Conservation (phyloP, 2,329 filamentous ascomycete genomes). For the Clonostachys solani region DNA sequence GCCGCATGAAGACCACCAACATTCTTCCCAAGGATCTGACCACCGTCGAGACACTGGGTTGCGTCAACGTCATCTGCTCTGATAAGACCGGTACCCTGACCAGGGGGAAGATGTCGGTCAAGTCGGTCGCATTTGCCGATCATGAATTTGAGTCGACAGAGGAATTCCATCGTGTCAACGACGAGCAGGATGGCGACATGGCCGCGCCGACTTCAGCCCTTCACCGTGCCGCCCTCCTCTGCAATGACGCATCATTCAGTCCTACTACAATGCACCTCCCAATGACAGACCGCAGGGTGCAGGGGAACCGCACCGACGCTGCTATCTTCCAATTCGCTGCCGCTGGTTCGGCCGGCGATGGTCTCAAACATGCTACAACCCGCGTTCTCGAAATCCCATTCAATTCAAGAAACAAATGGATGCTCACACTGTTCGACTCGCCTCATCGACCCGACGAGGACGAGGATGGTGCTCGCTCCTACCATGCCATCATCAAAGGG, state of each 20-base stretch:
- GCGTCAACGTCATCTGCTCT: constrained; percentile 52
- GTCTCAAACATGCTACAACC: constrained; percentile 8
- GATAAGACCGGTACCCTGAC: constrained; percentile 55
- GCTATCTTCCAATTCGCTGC: constrained; percentile 34
- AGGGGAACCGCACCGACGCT: constrained; percentile 37
- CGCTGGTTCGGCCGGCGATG: constrained; percentile 9
- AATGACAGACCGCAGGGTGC: constrained; percentile 22
- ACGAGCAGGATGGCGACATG: not conserved
- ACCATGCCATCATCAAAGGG: constrained; percentile 46
- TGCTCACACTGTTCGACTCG: constrained; percentile 29
- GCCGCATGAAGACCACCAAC: constrained; percentile 46
- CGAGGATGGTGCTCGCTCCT: constrained; percentile 8
- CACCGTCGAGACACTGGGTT: constrained; percentile 48
- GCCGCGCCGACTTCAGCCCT: constrained; percentile 8
- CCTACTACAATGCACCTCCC: constrained; percentile 26
- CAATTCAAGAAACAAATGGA: constrained; percentile 48
- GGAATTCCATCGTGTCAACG: constrained; percentile 13
- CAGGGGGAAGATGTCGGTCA: constrained; percentile 48
- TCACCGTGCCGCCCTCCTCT: constrained; percentile 23
- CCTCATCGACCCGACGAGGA: constrained; percentile 5
- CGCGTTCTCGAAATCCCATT: constrained; percentile 37
- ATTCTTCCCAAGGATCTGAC: constrained; percentile 48
- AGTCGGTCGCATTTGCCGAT: constrained; percentile 6
- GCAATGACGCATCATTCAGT: constrained; percentile 38
- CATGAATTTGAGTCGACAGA: constrained; percentile 14